Conservation (phyloP, 2,329 filamentous ascomycete species). For the Periconia sp. region DNA sequence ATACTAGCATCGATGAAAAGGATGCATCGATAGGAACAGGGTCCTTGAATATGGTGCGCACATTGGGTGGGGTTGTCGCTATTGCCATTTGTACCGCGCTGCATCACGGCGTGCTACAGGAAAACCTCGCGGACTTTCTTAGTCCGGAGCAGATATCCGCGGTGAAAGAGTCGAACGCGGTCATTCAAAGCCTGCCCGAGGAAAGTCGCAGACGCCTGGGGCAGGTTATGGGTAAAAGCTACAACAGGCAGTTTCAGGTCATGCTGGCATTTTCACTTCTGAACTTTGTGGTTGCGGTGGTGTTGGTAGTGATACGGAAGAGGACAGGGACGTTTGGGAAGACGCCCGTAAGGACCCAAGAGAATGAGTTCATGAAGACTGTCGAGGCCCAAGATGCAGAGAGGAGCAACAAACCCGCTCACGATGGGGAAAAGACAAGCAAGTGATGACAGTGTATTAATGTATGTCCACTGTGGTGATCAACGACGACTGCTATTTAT, state of each 20-base stretch:
- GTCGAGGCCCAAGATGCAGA: constrained; percentile 2
- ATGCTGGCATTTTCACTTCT: constrained; percentile 28
- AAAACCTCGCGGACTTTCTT: constrained; percentile 21
- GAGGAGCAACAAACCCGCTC: background rate
- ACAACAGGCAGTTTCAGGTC: constrained; percentile 35
- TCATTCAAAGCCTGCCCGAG: constrained; percentile 18
- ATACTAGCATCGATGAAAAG: constrained; percentile 22
- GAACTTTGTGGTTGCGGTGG: constrained; percentile 24
- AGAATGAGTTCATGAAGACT: constrained; percentile 25
- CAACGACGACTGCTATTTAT: no score
- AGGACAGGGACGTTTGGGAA: constrained; percentile 23
- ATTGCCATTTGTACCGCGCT: constrained; percentile 35
- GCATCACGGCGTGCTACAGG: constrained; percentile 21
- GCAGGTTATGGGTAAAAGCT: constrained; percentile 31
- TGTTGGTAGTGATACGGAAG: constrained; percentile 24
- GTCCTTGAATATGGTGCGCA: constrained; percentile 35
- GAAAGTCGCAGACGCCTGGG: constrained; percentile 17
- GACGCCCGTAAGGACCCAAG: constrained; percentile 20
- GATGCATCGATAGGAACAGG: constrained; percentile 32
- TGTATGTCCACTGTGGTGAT: no score
- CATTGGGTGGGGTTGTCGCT: constrained; percentile 33
- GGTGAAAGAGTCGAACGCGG: constrained; percentile 20
- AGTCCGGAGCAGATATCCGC: constrained; percentile 20
- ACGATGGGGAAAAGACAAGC: background rate
- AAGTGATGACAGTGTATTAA: background rate